Percentiles rank a stretch among this genome's conserved stretches.
These are phyloP conservation scores for Hypseocharis bilobata DNA, from an alignment of 441 rosid species.

Conservation along the genomic window DNA sequence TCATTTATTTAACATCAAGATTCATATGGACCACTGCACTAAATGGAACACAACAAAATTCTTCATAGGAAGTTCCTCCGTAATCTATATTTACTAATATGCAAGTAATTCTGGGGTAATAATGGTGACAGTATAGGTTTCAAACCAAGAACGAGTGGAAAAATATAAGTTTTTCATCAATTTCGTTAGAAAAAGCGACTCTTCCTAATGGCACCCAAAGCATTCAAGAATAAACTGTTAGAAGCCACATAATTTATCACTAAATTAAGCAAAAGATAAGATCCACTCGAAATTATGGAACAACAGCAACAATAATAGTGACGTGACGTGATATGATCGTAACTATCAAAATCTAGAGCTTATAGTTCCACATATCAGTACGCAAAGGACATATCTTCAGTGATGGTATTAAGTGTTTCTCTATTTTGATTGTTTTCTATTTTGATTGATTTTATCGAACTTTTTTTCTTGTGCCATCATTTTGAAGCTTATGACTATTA, in stretches of 20 bases:
- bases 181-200: not conserved
- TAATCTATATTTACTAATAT: not conserved
- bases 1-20: not conserved
- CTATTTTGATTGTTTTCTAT: not conserved
- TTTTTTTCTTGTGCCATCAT: no score
- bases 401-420: not conserved
- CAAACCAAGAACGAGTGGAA: not conserved
- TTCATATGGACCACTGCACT: not conserved
- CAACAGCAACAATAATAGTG: not conserved
- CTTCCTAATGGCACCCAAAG: not conserved
- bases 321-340: no score
- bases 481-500: not conserved
- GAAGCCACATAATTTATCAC: not conserved
- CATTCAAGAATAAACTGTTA: not conserved
- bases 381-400: not conserved
- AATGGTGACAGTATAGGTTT: not conserved
- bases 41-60: not conserved
- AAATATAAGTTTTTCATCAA: not conserved
- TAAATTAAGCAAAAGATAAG: not conserved
- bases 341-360: no score
- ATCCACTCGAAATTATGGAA: not conserved
- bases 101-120: not conserved
- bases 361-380: no score
- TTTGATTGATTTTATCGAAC: no score
- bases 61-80: not conserved